phyloP scores from a whole-genome alignment of 225 moss, liverwort and hornwort species.

The Bryoerythrophyllum caledonicum region DNA sequence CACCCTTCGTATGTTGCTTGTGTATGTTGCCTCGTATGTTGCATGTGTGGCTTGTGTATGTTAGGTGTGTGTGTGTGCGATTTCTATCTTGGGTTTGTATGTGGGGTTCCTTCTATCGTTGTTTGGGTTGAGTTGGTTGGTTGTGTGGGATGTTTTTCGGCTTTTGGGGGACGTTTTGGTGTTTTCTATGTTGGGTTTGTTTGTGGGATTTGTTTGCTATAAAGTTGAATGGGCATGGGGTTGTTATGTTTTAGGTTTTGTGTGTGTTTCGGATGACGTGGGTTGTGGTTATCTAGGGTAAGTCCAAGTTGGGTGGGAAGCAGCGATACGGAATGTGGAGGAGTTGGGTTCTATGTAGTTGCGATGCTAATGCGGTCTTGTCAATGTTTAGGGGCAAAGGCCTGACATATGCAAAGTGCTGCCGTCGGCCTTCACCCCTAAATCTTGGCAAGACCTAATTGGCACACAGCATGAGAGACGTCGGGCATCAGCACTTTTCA shows the following conservation, averaged over 20 bases:
- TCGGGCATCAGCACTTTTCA: background rate
- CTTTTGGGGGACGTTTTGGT: too few species aligned
- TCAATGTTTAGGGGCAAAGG: constrained; percentile 69
- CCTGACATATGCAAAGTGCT: constrained; percentile 14
- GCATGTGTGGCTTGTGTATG: too few species aligned
- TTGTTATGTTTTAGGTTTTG: constrained; percentile 22
- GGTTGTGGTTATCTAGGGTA: background rate
- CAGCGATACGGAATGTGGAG: background rate
- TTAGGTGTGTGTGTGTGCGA: too few species aligned
- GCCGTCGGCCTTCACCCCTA: constrained; percentile 48
- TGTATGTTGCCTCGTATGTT: too few species aligned
- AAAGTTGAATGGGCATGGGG: background rate
- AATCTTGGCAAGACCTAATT: constrained; percentile 70
- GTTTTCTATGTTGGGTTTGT: background rate
- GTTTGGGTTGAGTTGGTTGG: background rate
- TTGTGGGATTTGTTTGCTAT: background rate
- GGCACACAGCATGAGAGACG: constrained; percentile 23
- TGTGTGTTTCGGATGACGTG: background rate
- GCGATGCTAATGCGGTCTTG: constrained; percentile 45
- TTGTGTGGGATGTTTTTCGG: too few species aligned
- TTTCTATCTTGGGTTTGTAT: too few species aligned
- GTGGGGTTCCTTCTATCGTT: background rate
- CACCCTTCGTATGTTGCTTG: too few species aligned
- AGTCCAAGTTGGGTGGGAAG: background rate
- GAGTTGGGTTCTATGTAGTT: background rate